Conservation (phyloP, 305 asterid species). For the Solanum aculeatissimum region DNA sequence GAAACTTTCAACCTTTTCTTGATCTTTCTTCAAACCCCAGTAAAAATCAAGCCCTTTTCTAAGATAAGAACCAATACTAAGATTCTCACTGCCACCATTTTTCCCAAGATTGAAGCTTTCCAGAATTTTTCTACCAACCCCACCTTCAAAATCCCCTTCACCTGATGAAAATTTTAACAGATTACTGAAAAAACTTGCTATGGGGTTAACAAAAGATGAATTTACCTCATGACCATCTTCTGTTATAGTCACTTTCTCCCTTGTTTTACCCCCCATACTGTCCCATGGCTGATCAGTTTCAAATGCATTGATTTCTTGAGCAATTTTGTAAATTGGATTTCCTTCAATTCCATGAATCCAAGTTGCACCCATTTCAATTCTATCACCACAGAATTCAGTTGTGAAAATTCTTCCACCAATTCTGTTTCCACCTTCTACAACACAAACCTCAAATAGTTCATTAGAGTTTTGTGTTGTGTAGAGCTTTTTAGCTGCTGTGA, state of each 20-base stretch:
- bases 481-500: slow-evolving; percentile 74
- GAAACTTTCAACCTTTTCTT: not conserved
- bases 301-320: slow-evolving; percentile 27
- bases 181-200: slow-evolving; percentile 36
- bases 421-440: slow-evolving; percentile 75
- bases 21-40: slow-evolving; percentile 8
- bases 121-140: slow-evolving; percentile 1
- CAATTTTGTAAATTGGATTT: slow-evolving; percentile 73
- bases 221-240: slow-evolving; percentile 52
- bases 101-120: not conserved
- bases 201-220: slow-evolving; percentile 40
- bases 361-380: slow-evolving; percentile 83
- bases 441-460: slow-evolving; percentile 39
- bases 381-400: slow-evolving; percentile 59
- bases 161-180: slow-evolving; percentile 57
- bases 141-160: not conserved
- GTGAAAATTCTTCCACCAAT: slow-evolving; percentile 79
- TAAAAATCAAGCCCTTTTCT: slow-evolving; percentile 45
- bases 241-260: slow-evolving; percentile 37
- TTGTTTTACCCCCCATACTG: slow-evolving; percentile 45
- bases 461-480: slow-evolving; percentile 19
- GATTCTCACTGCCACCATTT: slow-evolving; percentile 4
- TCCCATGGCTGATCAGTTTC: slow-evolving; percentile 70
- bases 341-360: slow-evolving; percentile 91
- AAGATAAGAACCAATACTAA: slow-evolving; percentile 45